Conservation (phyloP, 441 rosid species). For the Monsonia emarginata region DNA sequence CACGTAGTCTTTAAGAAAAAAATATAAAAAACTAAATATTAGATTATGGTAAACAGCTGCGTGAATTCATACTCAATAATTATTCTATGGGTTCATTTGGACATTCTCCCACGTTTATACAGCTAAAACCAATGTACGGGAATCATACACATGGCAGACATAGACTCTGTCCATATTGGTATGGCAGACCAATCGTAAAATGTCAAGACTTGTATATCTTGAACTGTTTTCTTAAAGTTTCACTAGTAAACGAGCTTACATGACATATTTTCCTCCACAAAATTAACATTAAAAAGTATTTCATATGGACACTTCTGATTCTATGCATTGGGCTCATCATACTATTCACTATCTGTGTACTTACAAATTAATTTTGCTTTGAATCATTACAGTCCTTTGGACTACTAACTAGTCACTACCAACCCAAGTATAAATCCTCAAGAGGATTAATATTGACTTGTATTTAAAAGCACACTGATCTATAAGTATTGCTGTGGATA, state of each 20-base stretch:
- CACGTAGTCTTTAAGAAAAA: slow-evolving; percentile 17
- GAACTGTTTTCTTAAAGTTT: background rate
- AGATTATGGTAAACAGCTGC: background rate
- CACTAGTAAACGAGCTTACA: background rate
- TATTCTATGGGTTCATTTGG: background rate
- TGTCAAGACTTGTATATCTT: background rate
- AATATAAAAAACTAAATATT: background rate
- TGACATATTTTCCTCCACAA: background rate
- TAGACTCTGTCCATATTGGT: background rate
- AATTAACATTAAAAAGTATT: background rate
- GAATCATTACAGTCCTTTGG: background rate
- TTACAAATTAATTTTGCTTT: background rate
- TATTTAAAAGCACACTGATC: background rate
- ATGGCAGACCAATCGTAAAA: background rate
- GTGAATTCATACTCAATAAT: background rate
- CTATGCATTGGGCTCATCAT: background rate
- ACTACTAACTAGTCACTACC: background rate
- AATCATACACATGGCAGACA: background rate
- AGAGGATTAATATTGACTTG: background rate
- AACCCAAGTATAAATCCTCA: background rate
- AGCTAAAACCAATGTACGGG: background rate
- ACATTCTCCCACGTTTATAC: background rate
- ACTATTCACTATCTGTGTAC: background rate
- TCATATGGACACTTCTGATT: background rate
- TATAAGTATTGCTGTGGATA: background rate